A percentile compares a stretch with the other conserved stretches of the same genome.
These are phyloP conservation scores for Trichoderma polysporum DNA, from an alignment of 2,329 filamentous ascomycete species.

Conservation along the genomic window DNA sequence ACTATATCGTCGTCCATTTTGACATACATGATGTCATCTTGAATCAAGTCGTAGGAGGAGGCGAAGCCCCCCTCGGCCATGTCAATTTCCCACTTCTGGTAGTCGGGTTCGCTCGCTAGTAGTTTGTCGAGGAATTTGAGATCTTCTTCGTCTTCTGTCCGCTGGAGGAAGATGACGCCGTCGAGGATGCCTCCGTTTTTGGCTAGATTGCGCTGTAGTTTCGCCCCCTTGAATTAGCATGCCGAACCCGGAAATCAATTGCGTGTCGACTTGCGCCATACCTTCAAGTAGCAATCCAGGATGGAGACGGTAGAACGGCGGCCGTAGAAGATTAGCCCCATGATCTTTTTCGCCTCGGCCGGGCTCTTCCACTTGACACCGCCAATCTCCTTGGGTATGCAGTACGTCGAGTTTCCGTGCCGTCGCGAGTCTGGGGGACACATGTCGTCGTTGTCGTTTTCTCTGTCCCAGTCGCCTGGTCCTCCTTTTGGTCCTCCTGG, in stretches of 20 bases:
- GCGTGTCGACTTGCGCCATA: constrained; percentile 22
- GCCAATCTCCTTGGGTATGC: constrained; percentile 6
- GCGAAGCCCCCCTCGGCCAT: constrained; percentile 36
- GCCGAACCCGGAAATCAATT: background rate
- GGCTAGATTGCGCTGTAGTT: constrained; percentile 41
- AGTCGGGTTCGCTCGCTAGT: constrained; percentile 36
- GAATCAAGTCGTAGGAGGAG: constrained; percentile 44
- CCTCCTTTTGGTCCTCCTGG: background rate
- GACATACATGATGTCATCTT: constrained; percentile 46
- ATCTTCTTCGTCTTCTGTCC: constrained; percentile 40
- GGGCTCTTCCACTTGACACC: constrained; percentile 14
- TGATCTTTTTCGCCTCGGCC: constrained; percentile 34
- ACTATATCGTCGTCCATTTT: constrained; percentile 42
- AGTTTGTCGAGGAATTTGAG: constrained; percentile 42
- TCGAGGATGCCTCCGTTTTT: constrained; percentile 47
- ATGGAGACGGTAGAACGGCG: constrained; percentile 45
- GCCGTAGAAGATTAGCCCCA: constrained; percentile 49
- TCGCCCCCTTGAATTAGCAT: background rate
- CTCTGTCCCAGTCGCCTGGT: background rate
- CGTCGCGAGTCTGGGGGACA: constrained; percentile 8
- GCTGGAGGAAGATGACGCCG: constrained; percentile 46
- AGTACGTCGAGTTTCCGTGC: constrained; percentile 13
- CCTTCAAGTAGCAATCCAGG: constrained; percentile 47
- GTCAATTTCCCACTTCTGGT: constrained; percentile 40
- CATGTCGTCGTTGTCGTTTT: background rate